A percentile compares a stretch with the other conserved stretches of the same genome.
Evolutionary conservation across 2,329 filamentous ascomycete genomes (phyloP).

Genomic region (Fusarium caatingaense): DNA sequence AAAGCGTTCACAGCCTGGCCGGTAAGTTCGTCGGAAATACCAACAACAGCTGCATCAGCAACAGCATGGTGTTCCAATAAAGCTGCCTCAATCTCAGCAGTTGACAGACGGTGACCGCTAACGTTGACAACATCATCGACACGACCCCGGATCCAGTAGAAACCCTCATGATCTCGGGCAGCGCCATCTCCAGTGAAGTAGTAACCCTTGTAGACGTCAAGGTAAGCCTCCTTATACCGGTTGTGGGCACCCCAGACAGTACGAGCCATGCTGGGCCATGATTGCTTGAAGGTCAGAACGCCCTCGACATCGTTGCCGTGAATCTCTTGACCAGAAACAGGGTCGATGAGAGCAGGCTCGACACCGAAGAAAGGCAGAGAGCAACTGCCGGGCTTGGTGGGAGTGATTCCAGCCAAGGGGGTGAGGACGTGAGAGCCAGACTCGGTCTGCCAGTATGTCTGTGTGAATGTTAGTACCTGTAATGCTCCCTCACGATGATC

Average conservation of each 20-base stretch:
- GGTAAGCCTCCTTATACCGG: constrained; percentile 98
- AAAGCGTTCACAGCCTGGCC: constrained; percentile 98
- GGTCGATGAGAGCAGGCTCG: constrained; percentile 97
- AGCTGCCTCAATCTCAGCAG: constrained; percentile 96
- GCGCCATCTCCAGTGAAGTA: constrained; percentile 98
- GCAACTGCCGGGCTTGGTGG: constrained; percentile 95
- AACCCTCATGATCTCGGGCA: constrained; percentile 95
- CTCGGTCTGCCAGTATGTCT: constrained; percentile 99
- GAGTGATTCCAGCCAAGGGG: constrained; percentile 90
- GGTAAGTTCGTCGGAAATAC: constrained; percentile 91
- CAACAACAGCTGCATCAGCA: constrained; percentile 95
- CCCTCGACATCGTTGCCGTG: constrained; percentile 97
- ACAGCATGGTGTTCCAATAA: constrained; percentile 91
- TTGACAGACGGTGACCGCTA: constrained; percentile 93
- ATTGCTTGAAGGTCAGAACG: constrained; percentile 95
- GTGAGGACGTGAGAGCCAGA: constrained; percentile 97
- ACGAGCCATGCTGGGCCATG: constrained; percentile 98
- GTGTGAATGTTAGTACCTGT: constrained; percentile 37
- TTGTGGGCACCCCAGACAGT: constrained; percentile 98
- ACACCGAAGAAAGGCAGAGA: constrained; percentile 98
- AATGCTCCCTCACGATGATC: not conserved
- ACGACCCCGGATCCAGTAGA: constrained; percentile 99
- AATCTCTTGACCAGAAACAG: constrained; percentile 92
- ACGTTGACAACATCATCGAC: constrained; percentile 99
- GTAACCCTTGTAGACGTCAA: constrained; percentile 97